Evolutionary conservation across 176 grass and related monocot species (phyloP).

Genomic region (Cenchrus americanus): DNA sequence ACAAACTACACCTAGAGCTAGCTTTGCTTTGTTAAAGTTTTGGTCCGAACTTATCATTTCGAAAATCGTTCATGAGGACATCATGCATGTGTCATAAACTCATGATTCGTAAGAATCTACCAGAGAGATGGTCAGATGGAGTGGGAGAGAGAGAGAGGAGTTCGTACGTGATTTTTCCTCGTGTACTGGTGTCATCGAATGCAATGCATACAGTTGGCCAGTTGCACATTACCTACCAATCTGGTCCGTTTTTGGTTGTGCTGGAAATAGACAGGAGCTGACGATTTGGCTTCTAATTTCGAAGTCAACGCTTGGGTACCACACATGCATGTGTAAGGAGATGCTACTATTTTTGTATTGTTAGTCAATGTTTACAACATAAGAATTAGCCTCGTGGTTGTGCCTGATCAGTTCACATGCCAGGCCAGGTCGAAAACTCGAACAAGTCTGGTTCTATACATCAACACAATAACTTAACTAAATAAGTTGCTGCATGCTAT

Average conservation of each 20-base stretch:
- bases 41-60: conserved; percentile 9
- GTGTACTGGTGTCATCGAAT: not conserved
- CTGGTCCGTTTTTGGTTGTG: conserved; percentile 26
- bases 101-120: not conserved
- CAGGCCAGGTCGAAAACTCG: too few relatives aligned
- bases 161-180: not conserved
- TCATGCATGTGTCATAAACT: not conserved
- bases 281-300: not conserved
- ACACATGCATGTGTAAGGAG: not conserved
- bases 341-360: not conserved
- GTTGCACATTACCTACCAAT: conserved; percentile 35
- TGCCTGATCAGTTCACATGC: too few relatives aligned
- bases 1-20: too few relatives aligned
- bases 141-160: not conserved
- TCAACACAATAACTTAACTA: too few relatives aligned
- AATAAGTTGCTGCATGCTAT: too few relatives aligned
- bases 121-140: too few relatives aligned
- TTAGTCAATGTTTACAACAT: too few relatives aligned
- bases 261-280: conserved; percentile 20
- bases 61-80: not conserved
- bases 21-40: conserved; percentile 42
- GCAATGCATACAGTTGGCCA: conserved; percentile 1
- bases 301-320: conserved; percentile 23
- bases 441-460: too few relatives aligned
- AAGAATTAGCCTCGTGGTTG: too few relatives aligned